phyloP scores from a whole-genome alignment of 2,329 filamentous ascomycete species.

The Cercospora sesami region DNA sequence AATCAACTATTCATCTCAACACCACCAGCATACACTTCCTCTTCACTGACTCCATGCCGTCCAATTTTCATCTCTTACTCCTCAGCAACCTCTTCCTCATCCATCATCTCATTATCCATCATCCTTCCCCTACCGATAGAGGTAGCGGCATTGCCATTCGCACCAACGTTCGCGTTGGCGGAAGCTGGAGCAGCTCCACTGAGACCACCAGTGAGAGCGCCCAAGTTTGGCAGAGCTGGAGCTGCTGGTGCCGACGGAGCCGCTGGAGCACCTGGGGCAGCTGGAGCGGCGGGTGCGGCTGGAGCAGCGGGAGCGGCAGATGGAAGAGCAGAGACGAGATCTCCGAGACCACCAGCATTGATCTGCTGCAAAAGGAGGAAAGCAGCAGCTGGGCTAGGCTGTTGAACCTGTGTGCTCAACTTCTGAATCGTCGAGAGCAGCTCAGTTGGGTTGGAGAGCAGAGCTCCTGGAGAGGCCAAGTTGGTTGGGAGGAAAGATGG shows the following conservation, averaged over 20 bases:
- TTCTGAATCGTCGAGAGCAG: slow-evolving; percentile 10
- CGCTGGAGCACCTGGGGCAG: background rate
- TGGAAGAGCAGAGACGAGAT: background rate
- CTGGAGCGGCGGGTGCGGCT: background rate
- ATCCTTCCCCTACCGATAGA: background rate
- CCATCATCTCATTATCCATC: background rate
- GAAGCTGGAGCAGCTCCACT: background rate
- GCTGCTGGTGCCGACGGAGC: too few species aligned
- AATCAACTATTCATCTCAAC: background rate
- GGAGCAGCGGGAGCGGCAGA: background rate
- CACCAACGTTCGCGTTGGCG: background rate
- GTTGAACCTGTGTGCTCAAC: slow-evolving; percentile 3
- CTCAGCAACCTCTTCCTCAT: background rate
- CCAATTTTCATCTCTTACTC: background rate
- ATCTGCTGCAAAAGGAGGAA: slow-evolving; percentile 18
- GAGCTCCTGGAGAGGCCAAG: background rate
- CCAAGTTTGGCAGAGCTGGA: background rate
- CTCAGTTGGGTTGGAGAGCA: slow-evolving; percentile 16
- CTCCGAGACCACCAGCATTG: slow-evolving; percentile 8
- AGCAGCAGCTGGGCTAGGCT: slow-evolving; percentile 12
- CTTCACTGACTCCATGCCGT: background rate
- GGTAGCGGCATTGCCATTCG: background rate
- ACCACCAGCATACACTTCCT: background rate
- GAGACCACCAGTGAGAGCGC: background rate
- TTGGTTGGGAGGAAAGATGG: slow-evolving; percentile 11